Evolutionary conservation across 2,329 filamentous ascomycete species (phyloP).

Genomic region (Diaporthe sp.): DNA sequence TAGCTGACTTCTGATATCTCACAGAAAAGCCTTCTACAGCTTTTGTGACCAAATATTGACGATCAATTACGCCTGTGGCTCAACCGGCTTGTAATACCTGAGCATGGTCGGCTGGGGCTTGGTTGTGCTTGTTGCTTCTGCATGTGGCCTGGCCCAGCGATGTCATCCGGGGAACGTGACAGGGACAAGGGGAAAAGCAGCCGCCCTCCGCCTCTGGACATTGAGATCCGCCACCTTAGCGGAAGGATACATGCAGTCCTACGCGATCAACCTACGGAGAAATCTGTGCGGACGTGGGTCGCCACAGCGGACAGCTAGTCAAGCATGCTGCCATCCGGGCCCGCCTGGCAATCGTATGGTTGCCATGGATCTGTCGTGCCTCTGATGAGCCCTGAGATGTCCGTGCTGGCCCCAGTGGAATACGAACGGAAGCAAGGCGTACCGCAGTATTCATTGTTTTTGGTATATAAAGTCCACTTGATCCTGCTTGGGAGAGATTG

Average conservation of each 20-base stretch:
- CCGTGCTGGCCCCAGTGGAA: constrained; percentile 18
- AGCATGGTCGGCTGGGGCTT: neutral
- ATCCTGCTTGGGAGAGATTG: neutral
- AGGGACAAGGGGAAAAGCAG: constrained; percentile 16
- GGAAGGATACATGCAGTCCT: constrained; percentile 28
- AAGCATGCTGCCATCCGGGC: constrained; percentile 10
- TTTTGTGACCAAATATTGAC: neutral
- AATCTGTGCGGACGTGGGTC: constrained; percentile 15
- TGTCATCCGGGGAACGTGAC: neutral
- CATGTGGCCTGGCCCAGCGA: neutral
- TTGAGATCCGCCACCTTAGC: constrained; percentile 17
- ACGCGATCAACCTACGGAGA: constrained; percentile 21
- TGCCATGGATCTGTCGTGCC: neutral
- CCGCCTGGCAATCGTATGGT: neutral
- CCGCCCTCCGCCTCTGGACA: neutral
- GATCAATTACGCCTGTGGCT: constrained; percentile 1
- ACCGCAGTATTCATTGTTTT: neutral
- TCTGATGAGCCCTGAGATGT: neutral
- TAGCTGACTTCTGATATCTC: neutral
- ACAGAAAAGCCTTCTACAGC: constrained; percentile 9
- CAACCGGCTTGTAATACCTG: neutral
- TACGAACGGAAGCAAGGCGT: constrained; percentile 22
- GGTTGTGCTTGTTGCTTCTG: constrained; percentile 4
- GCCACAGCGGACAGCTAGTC: constrained; percentile 12
- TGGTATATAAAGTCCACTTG: constrained; percentile 24